Conservation (phyloP, 495 filamentous ascomycete species). For the Glutinoglossum americanum region DNA sequence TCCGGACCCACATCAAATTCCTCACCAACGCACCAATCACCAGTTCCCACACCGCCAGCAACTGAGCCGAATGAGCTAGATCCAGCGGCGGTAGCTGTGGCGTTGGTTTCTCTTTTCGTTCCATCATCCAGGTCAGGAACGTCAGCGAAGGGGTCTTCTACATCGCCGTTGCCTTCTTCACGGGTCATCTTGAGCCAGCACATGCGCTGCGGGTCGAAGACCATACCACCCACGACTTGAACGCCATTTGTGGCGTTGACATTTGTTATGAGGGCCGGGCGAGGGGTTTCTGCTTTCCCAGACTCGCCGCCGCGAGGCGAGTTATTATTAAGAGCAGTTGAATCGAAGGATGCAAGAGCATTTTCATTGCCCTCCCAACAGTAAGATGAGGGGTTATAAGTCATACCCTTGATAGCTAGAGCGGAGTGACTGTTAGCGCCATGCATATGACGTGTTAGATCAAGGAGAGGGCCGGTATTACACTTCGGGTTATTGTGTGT, state of each 20-base stretch:
- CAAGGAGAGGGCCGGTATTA: slow-evolving; percentile 20
- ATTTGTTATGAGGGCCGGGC: slow-evolving; percentile 86
- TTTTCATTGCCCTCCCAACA: slow-evolving; percentile 96
- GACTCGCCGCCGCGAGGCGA: slow-evolving; percentile 15
- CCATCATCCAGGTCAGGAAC: slow-evolving; percentile 42
- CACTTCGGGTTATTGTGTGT: slow-evolving; percentile 40
- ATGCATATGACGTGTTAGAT: not conserved
- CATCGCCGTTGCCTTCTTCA: slow-evolving; percentile 24
- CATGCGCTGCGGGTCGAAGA: slow-evolving; percentile 92
- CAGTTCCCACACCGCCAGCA: slow-evolving; percentile 9
- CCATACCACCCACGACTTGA: slow-evolving; percentile 85
- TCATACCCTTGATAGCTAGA: slow-evolving; percentile 77
- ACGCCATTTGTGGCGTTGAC: slow-evolving; percentile 51
- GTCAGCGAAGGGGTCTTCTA: slow-evolving; percentile 56
- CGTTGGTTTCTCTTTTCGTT: not conserved
- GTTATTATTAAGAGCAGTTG: slow-evolving; percentile 10
- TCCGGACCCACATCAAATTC: slow-evolving; percentile 95
- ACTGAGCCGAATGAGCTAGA: slow-evolving; percentile 9
- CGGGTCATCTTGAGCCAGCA: slow-evolving; percentile 59
- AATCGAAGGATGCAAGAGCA: slow-evolving; percentile 51
- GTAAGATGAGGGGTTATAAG: slow-evolving; percentile 65
- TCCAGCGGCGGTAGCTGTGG: slow-evolving; percentile 4
- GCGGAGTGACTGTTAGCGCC: not conserved
- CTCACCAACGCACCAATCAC: slow-evolving; percentile 74
- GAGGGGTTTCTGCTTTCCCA: slow-evolving; percentile 37